Evolutionary conservation across 2,329 filamentous ascomycete genomes (phyloP), one percentile per base, ranked within the genome.

Genomic region (Colletotrichum sp.): DNA sequence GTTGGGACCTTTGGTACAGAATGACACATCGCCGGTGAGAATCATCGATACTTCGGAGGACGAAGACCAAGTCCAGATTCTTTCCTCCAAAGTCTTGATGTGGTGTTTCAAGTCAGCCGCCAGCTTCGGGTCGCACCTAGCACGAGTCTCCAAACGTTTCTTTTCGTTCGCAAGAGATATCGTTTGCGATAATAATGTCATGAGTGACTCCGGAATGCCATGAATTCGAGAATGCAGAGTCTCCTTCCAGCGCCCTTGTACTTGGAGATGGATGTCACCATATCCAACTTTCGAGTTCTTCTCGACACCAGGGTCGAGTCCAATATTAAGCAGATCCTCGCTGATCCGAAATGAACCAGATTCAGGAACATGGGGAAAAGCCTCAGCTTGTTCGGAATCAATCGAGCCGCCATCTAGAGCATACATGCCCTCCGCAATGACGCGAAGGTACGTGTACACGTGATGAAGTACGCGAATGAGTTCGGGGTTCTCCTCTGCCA

Each of bases 161-260:
- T 86, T 87, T 60, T 87, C 85, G 32, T 86, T 87, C 1, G 82
- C 85, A 1, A 88, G 79, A 3, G 85, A 84, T 12, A 87, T 85
- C 0, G 85, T 82, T 19, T 85, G 83, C 1, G 86, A 87, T 5
- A 87, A 68, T 2, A 87, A 80, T 2, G 84, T 82, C 71, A 88
- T 78, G 27, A 84, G 82, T 1, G 83, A 80, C 60, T 88, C 86
- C 0, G 86, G 86, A 11, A 88, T 81, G 0, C 86, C 86, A 28
- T 86, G 88, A 5, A 88, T 87, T 27, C 86, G 83, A 0, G 85
- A 85, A 32, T 87, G 88, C 0, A 88, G 79, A 0, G 86, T 87
- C 1, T 82, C 80, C 1, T 83, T 81, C 81, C 84, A 87, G 0
- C 80, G 78, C 0, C 85, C 86, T 19, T 85, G 83, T 1, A 82